These are phyloP conservation scores for Saturnispora quitensis DNA, from an alignment of 805 yeast species.

Conservation along the genomic window DNA sequence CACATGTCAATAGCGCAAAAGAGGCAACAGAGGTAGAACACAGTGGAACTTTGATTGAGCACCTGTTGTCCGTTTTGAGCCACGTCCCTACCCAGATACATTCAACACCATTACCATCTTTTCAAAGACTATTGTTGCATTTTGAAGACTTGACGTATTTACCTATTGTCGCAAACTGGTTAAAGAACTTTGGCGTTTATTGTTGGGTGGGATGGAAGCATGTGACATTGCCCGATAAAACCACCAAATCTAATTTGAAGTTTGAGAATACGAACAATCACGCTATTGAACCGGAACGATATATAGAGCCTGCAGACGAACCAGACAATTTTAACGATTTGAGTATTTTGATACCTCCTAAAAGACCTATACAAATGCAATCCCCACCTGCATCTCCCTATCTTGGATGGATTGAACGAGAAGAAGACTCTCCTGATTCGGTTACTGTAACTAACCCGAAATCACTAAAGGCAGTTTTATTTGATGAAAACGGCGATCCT, in stretches of 20 bases:
- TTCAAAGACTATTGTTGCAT: slow-evolving; percentile 3
- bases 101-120: slow-evolving; percentile 1
- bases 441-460: slow-evolving; percentile 24
- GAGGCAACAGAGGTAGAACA: neutral
- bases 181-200: slow-evolving; percentile 3
- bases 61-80: neutral
- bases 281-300: neutral
- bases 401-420: slow-evolving; percentile 23
- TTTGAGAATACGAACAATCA: neutral
- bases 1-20: neutral
- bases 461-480: slow-evolving; percentile 14
- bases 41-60: neutral
- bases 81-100: neutral
- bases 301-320: neutral
- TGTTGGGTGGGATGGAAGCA: slow-evolving; percentile 8
- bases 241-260: neutral
- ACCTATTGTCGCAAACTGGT: neutral
- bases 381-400: slow-evolving; percentile 32
- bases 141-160: slow-evolving; percentile 1
- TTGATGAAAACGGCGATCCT: slow-evolving; percentile 4
- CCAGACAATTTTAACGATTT: neutral
- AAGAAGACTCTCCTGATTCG: slow-evolving; percentile 27
- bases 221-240: neutral
- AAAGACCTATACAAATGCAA: slow-evolving; percentile 24
- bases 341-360: slow-evolving; percentile 19